A percentile compares a stretch with the other conserved stretches of the same genome.
These are phyloP conservation scores for Beverwykella pulmonaria DNA, from an alignment of 495 filamentous ascomycete species.

Conservation along the genomic window DNA sequence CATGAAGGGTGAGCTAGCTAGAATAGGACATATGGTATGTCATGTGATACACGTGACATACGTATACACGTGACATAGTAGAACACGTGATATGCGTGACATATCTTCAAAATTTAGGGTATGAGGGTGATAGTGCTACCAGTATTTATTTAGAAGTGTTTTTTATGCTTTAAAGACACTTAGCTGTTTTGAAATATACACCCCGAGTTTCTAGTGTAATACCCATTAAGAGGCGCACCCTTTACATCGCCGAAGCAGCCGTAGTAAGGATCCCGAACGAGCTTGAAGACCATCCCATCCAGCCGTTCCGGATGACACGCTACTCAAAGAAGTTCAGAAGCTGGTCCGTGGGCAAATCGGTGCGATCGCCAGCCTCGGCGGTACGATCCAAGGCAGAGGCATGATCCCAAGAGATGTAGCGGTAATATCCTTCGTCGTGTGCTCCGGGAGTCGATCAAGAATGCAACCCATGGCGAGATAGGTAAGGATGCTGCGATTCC, in stretches of 20 bases:
- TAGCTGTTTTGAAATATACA: no score
- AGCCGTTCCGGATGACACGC: constrained; percentile 51
- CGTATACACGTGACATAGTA: no score
- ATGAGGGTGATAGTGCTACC: no score
- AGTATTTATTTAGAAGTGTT: no score
- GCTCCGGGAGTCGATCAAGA: constrained; percentile 76
- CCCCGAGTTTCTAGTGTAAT: no score
- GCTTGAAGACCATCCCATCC: constrained; percentile 73
- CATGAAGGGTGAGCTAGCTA: no score
- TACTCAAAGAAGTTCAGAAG: constrained; percentile 63
- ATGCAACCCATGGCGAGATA: constrained; percentile 56
- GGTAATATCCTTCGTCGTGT: constrained; percentile 86
- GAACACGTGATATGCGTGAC: no score
- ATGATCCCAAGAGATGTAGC: constrained; percentile 91
- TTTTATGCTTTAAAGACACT: no score
- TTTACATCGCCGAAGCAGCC: constrained; percentile 79
- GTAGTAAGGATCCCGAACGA: constrained; percentile 83
- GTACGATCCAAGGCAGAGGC: constrained; percentile 79
- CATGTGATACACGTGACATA: no score
- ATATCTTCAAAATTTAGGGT: no score
- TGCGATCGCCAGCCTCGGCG: constrained; percentile 79
- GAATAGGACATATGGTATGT: no score
- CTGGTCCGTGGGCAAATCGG: constrained; percentile 80
- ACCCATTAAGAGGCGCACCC: no score
- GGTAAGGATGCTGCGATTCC: constrained; percentile 57